Conservation (phyloP, 192 early-diverging fungal species). For the Linnemannia zychae region DNA sequence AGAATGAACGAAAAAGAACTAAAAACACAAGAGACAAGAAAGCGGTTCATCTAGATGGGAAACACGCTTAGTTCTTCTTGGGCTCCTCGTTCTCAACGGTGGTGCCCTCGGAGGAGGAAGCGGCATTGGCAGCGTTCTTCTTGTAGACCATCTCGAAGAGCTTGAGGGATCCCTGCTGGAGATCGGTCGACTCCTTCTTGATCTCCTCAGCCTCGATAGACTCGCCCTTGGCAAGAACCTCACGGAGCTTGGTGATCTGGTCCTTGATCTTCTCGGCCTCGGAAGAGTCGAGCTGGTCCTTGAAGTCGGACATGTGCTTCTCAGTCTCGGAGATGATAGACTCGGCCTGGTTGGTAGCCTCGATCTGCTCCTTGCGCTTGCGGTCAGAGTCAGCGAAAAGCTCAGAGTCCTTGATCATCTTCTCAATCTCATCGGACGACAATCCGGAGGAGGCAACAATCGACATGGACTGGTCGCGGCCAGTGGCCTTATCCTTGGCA, state of each 20-base stretch:
- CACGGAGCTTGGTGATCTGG: constrained; percentile 87
- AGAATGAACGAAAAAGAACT: constrained; percentile 14
- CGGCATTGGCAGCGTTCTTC: constrained; percentile 63
- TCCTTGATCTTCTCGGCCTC: constrained; percentile 90
- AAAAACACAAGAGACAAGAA: constrained; percentile 11
- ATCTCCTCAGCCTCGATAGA: constrained; percentile 82
- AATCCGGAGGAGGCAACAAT: constrained; percentile 94
- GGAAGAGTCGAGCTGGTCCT: constrained; percentile 92
- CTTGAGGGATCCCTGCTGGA: constrained; percentile 92
- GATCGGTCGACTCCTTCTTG: constrained; percentile 87
- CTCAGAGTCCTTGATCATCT: constrained; percentile 93
- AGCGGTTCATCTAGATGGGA: constrained; percentile 7
- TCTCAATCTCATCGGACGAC: constrained; percentile 92
- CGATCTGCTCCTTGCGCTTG: constrained; percentile 93
- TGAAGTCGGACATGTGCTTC: constrained; percentile 95
- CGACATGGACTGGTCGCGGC: constrained; percentile 93
- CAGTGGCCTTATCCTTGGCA: constrained; percentile 95
- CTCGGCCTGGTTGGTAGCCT: constrained; percentile 94
- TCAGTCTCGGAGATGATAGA: constrained; percentile 93
- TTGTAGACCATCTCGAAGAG: constrained; percentile 99
- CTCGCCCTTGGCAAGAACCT: constrained; percentile 77
- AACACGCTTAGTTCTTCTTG: constrained; percentile 45
- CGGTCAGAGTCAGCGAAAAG: constrained; percentile 93
- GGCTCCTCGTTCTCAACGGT: constrained; percentile 55
- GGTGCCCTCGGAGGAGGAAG: constrained; percentile 42